Base-by-base conservation (phyloP, 257 asterid genomes). In the Osmanthus fragrans region DNA sequence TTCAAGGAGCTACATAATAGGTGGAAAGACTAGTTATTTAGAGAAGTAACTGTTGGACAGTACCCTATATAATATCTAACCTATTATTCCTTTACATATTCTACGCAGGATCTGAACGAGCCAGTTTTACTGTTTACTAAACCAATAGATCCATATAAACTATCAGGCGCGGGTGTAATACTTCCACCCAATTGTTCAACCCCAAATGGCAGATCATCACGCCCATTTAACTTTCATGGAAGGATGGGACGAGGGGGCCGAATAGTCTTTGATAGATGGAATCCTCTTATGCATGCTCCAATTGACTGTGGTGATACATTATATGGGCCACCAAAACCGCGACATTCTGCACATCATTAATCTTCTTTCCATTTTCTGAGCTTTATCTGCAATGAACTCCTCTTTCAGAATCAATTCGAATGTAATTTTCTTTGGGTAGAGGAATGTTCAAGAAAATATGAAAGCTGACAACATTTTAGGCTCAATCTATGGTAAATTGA, bases 211-310 rank as follows among this genome's bases (percentile, higher is more conserved):
- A 65, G 85, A 18, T 75, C 92, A 45, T 72, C 88, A 30, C 90
- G 82, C 32, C 18, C 91, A n/a, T 80, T 73, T 30, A 80, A 81
- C 81, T 85, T 88, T 74, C 95, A 74, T 29, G 97, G 98, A 74
- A 86, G 99, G 81, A 85, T 93, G 37, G 99, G 99, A 9, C 90
- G 99, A 70, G 99, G 99, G 5, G 99, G 99, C 23, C 88, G 99
- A 77, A 91, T 95, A 70, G 83, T 95, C 47, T 95, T 95, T 73
- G 99, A 95, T 58, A 85, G 99, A 73, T 90, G 96, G 90, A 90
- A 95, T 79, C 96, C 93, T 25, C 89, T 93, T 64, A 84, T 87
- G 91, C 96, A 87, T 69, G 82, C 89, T 63, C 91, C 92, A 56
- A 82, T 87, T 3, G 95, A 89, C 49, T 88, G 82, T 34, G 86